These are phyloP conservation scores for Luvunga scandens DNA, from an alignment of 345 rosid species.

Conservation along the genomic window DNA sequence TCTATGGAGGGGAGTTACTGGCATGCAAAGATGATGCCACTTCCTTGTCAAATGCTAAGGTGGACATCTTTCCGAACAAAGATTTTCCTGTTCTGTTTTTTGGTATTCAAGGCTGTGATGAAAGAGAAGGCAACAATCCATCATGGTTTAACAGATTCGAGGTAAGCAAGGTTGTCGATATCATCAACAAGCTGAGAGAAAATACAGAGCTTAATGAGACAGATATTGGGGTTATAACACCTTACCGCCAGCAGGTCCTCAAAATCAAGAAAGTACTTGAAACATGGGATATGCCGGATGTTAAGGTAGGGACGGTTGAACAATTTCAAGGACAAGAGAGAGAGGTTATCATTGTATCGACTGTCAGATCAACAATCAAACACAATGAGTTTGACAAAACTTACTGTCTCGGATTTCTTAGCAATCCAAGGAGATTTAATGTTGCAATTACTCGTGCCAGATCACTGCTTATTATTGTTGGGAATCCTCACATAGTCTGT, in stretches of 20 bases:
- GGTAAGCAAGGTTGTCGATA: constrained; percentile 60
- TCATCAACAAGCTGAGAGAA: constrained; percentile 34
- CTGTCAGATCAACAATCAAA: constrained; percentile 56
- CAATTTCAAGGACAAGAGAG: constrained; percentile 74
- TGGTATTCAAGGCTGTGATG: constrained; percentile 68
- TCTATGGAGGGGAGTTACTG: constrained; percentile 48
- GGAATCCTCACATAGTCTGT: constrained; percentile 54
- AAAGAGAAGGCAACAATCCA: constrained; percentile 66
- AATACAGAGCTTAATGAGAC: constrained; percentile 27
- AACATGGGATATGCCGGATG: constrained; percentile 34
- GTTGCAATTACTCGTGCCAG: constrained; percentile 56
- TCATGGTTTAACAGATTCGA: constrained; percentile 74
- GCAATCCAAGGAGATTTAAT: constrained; percentile 60
- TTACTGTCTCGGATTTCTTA: constrained; percentile 45
- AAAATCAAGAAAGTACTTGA: constrained; percentile 52
- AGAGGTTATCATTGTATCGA: constrained; percentile 56
- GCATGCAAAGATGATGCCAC: constrained; percentile 51
- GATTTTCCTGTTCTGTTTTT: constrained; percentile 53
- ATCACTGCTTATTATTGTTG: constrained; percentile 47
- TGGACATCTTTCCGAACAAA: constrained; percentile 37
- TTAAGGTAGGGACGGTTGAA: constrained; percentile 69
- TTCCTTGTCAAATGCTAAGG: constrained; percentile 7
- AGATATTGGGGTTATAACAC: constrained; percentile 62
- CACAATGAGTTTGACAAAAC: constrained; percentile 47
- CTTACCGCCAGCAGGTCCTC: constrained; percentile 62